Base-by-base conservation (phyloP, 768 basidiomycete genomes). In the Galerina marginata region DNA sequence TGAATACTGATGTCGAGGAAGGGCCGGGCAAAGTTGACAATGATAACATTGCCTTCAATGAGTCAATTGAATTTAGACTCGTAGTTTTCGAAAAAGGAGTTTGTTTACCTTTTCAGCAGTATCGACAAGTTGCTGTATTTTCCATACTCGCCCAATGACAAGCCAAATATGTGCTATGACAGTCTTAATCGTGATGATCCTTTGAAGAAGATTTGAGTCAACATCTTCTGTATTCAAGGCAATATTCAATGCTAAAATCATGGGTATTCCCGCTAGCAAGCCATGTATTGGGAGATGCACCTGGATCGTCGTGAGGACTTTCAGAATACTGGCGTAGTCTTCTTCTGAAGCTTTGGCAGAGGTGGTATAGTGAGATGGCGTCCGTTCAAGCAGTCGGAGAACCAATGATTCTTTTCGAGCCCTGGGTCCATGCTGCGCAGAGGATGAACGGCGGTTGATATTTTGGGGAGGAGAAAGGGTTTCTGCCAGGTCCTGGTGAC, bases 261-360 rank as follows among this genome's bases (percentile, higher is more conserved):
- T 95, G 4, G 95, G 95, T 37, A 93, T 75, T 20, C 93, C 92
- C 2, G 87, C 86, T 15, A 95, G 74, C 42, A 96, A 66, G 2
- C 87, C 90, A 43, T 89, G 85, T 26, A 89, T 75, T 1, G 95
- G 94, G n/a, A 92, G 72, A 51, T 88, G 81, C 62, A 88, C 79
- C 51, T 93, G 89, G 26, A 92, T 79, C 3, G 84, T 82, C 5
- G 78, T 81, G 39, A 96, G 80, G 33, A 95, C 81, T 45, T 84
- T 81, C 43, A 90, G 76, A 36, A 94, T 83, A 67, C 87, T 85
- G 9, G 85, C 80, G 69, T 92, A 93, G 67, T 96, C 95, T 39
- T 87, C 86, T 14, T 88, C 74, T 6, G 82, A 86, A 10, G 92
- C 92, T 14, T 83, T 76, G 23, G 77, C 77, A 52, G 82, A 75